Conservation (phyloP, 2,329 filamentous ascomycete species). For the Fusarium verrucosum region DNA sequence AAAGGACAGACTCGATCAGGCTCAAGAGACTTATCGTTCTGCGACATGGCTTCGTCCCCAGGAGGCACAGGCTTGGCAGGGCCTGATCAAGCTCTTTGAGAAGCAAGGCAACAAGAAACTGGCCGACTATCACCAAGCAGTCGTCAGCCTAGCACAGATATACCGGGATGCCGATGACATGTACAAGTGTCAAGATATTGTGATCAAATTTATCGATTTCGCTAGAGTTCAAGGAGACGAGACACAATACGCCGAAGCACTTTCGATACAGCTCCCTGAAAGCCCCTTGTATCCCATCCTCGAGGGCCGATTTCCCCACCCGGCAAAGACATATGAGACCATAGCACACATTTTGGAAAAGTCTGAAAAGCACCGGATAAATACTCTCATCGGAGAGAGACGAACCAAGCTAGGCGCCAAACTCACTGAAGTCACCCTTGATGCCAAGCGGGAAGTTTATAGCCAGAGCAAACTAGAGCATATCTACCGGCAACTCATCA, state of each 20-base stretch:
- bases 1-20: conserved; percentile 72
- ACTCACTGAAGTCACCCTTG: conserved; percentile 81
- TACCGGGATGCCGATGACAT: conserved; percentile 73
- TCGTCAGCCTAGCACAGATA: conserved; percentile 77
- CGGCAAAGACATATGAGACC: conserved; percentile 80
- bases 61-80: conserved; percentile 90
- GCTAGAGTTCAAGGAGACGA: conserved; percentile 77
- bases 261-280: conserved; percentile 80
- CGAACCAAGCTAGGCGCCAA: conserved; percentile 87
- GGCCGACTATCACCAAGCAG: conserved; percentile 77
- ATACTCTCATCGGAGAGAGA: conserved; percentile 87
- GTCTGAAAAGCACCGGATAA: conserved; percentile 89
- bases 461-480: conserved; percentile 78
- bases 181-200: conserved; percentile 70
- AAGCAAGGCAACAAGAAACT: conserved; percentile 76
- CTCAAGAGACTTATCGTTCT: conserved; percentile 78
- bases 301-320: conserved; percentile 83
- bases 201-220: conserved; percentile 83
- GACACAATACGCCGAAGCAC: conserved; percentile 77
- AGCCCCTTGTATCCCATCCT: conserved; percentile 83
- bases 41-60: conserved; percentile 77
- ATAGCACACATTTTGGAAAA: conserved; percentile 85
- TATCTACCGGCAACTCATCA: conserved; percentile 83
- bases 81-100: conserved; percentile 86
- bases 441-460: conserved; percentile 89